Evolutionary conservation across 805 yeast genomes (phyloP).

Genomic region (Spathaspora passalidarum): DNA sequence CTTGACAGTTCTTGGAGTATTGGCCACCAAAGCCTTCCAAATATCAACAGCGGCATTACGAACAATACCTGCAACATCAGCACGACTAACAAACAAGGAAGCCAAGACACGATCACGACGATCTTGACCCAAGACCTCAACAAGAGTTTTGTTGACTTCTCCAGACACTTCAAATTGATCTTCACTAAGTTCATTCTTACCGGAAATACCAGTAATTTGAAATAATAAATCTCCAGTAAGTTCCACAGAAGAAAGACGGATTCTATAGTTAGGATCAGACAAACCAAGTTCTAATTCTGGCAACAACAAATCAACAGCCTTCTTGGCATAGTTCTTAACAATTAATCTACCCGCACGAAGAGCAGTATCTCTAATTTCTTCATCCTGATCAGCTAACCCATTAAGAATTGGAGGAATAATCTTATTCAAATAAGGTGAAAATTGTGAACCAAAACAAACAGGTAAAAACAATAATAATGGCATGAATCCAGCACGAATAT

Average conservation of each 20-base stretch:
- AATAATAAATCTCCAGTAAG: conserved; percentile 91
- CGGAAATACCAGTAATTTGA: conserved; percentile 89
- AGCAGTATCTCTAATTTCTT: conserved; percentile 83
- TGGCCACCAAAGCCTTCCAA: conserved; percentile 95
- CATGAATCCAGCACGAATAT: conserved; percentile 88
- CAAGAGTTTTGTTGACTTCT: conserved; percentile 60
- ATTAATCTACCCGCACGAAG: conserved; percentile 89
- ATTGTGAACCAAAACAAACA: conserved; percentile 88
- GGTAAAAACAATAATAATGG: conserved; percentile 88
- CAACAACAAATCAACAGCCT: conserved; percentile 86
- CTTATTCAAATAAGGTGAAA: conserved; percentile 80
- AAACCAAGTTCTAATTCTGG: conserved; percentile 94
- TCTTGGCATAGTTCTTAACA: conserved; percentile 85
- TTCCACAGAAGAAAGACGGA: conserved; percentile 90
- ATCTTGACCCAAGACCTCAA: conserved; percentile 79
- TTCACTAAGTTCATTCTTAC: conserved; percentile 66
- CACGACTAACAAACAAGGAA: conserved; percentile 88
- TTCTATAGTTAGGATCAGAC: conserved; percentile 77
- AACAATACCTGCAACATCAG: conserved; percentile 84
- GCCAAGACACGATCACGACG: conserved; percentile 86
- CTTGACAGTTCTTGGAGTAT: conserved; percentile 91
- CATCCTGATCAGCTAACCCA: conserved; percentile 89
- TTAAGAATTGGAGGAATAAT: conserved; percentile 89
- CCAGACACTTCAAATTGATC: conserved; percentile 45
- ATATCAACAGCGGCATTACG: conserved; percentile 88